These are phyloP conservation scores for Quercus aquifolioides DNA, from an alignment of 306 rosid genomes.

Conservation along the genomic window DNA sequence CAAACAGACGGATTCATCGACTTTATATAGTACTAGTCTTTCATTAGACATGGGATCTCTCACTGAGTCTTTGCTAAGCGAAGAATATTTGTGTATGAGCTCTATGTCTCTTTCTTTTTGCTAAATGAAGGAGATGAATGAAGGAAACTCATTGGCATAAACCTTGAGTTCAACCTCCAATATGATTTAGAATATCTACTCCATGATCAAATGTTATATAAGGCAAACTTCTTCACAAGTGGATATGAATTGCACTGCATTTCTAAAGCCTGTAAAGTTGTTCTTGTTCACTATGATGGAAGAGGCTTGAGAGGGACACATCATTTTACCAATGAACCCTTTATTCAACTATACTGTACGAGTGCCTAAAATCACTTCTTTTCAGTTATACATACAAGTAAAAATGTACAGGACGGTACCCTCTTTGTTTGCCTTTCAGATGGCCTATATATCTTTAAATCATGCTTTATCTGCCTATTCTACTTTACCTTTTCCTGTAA, in stretches of 20 bases:
- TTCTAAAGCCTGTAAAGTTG: conserved; percentile 26
- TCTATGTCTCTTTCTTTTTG: too few species aligned
- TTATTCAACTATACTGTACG: not conserved
- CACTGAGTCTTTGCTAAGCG: too few species aligned
- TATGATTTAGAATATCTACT: too few species aligned
- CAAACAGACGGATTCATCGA: too few species aligned
- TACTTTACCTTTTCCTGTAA: not conserved
- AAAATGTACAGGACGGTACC: not conserved
- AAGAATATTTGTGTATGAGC: too few species aligned
- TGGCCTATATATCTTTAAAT: not conserved
- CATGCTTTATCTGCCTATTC: not conserved
- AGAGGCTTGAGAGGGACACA: conserved; percentile 26
- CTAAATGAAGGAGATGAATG: too few species aligned
- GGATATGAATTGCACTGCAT: conserved; percentile 17
- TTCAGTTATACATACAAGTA: not conserved
- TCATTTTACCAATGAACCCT: conserved; percentile 13
- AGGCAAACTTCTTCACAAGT: too few species aligned
- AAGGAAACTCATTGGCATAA: too few species aligned
- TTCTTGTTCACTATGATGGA: not conserved
- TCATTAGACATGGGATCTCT: too few species aligned
- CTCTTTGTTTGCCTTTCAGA: not conserved
- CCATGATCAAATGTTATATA: too few species aligned
- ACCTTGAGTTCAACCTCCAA: too few species aligned
- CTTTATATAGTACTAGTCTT: too few species aligned
- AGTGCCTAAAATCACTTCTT: not conserved